phyloP scores from a whole-genome alignment of 305 asterid species.

The Ajuga reptans region DNA sequence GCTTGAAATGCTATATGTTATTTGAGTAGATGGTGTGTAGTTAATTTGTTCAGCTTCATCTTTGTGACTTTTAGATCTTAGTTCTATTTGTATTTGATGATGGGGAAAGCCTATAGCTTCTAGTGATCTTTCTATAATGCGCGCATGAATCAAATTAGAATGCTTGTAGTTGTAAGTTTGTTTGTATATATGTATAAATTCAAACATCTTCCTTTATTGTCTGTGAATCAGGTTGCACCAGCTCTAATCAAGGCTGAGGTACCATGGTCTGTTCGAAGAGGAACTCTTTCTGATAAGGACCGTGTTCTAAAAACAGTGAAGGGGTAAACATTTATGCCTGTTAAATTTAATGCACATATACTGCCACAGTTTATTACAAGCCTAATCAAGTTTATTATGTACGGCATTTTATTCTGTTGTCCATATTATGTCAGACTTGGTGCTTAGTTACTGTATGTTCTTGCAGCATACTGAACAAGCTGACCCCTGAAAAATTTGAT shows the following conservation, averaged over 20 bases:
- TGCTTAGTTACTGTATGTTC: conserved; percentile 8
- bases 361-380: background rate
- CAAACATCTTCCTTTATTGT: conserved; percentile 16
- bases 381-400: background rate
- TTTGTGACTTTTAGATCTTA: background rate
- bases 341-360: background rate
- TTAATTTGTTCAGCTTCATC: background rate
- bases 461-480: conserved; percentile 84
- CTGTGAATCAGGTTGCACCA: conserved; percentile 36
- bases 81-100: background rate
- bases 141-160: background rate
- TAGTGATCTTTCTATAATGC: background rate
- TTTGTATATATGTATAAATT: background rate
- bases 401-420: background rate
- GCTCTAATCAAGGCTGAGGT: conserved; percentile 52
- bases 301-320: conserved; percentile 79
- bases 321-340: conserved; percentile 49
- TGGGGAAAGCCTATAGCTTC: background rate
- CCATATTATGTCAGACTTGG: conserved; percentile 21
- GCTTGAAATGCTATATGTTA: background rate
- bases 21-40: background rate
- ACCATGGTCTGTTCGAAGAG: conserved; percentile 80
- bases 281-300: conserved; percentile 63
- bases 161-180: background rate
- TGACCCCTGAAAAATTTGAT: conserved; percentile 90